Base-by-base conservation (phyloP, 139 green algal genomes). In the Picocystis salinarum region DNA sequence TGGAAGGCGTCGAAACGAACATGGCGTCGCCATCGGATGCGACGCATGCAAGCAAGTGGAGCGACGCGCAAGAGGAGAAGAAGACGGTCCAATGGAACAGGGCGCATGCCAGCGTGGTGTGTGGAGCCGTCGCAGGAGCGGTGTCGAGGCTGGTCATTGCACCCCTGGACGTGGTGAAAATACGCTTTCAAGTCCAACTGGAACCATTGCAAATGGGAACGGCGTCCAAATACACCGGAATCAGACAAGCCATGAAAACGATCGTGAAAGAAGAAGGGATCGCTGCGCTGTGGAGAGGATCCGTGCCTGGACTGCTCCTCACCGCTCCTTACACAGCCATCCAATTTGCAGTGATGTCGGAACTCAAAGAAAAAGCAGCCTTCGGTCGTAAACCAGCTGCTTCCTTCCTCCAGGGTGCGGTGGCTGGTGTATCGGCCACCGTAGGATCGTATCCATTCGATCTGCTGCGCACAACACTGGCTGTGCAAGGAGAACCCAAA, bases 361-460 rank as follows among this genome's bases (percentile, higher is more conserved):
- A 86, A 36, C 73, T 66, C 52, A 73, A 72, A 29, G 49, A 64
- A 3, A 6, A 56, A 4, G n/a, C n/a, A n/a, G n/a, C n/a, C n/a
- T n/a, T n/a, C n/a, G n/a, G n/a, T n/a, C n/a, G n/a, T n/a, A n/a
- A n/a, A n/a, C n/a, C n/a, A n/a, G n/a, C n/a, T n/a, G n/a, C n/a
- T n/a, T 90, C 82, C 0, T 92, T 93, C 40, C 54, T 67, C 7
- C 79, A 64, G 23, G 88, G 88, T 0, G 80, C 76, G 0, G 7
- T 90, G 25, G 83, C 88, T 5, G 88, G 88, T 2, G 67, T 76
- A 17, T 77, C 79, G 0, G 88, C 73, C 17, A 98, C 88, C 2
- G 28, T 91, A 5, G 75, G 69, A 2, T 87, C 74, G 0, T 98
- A 98, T 58, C 88, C 88, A n/a, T 93, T 98, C 56, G 88, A 98